Evolutionary conservation across 78 protist genomes (phyloP).

Genomic region (Emiliania huxleyi): DNA sequence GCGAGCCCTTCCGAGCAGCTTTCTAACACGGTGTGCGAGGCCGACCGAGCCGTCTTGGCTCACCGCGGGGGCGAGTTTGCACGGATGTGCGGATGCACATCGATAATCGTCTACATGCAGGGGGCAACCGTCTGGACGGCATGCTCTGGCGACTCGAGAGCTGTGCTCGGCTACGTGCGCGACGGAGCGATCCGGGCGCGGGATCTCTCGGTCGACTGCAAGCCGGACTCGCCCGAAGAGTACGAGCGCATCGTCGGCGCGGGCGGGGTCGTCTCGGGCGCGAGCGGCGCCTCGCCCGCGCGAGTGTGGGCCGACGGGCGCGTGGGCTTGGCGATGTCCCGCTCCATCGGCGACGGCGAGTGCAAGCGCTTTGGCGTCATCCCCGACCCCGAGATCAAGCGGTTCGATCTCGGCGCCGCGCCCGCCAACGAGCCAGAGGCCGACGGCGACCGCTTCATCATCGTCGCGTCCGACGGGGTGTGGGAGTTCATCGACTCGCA

Average conservation of each 20-base stretch:
- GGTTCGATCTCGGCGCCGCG: too few species aligned
- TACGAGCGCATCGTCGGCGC: not conserved
- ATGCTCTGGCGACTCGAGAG: slow-evolving; percentile 6
- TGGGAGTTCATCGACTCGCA: slow-evolving; percentile 30
- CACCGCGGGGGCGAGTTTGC: not conserved
- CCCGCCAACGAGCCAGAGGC: not conserved
- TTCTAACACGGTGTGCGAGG: not conserved
- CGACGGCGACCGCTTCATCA: not conserved
- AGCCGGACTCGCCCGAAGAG: slow-evolving; percentile 29
- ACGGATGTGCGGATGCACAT: not conserved
- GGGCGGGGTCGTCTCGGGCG: slow-evolving; percentile 10
- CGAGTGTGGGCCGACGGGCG: slow-evolving; percentile 17
- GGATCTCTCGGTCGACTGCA: not conserved
- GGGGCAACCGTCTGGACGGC: not conserved
- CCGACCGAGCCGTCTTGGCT: not conserved
- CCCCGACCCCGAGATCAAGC: slow-evolving; percentile 34
- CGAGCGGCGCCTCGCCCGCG: not conserved
- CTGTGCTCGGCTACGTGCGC: not conserved
- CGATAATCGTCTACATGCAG: not conserved
- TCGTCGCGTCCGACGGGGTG: slow-evolving; percentile 30
- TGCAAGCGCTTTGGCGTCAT: not conserved
- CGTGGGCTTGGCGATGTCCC: slow-evolving; percentile 28
- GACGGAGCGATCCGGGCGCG: not conserved
- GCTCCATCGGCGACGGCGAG: slow-evolving; percentile 24
- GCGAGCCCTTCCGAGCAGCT: not conserved